A percentile compares a stretch with the other conserved stretches of the same genome.
These are phyloP conservation scores for Fusarium irregulare DNA, from an alignment of 2,329 filamentous ascomycete genomes.

Conservation along the genomic window DNA sequence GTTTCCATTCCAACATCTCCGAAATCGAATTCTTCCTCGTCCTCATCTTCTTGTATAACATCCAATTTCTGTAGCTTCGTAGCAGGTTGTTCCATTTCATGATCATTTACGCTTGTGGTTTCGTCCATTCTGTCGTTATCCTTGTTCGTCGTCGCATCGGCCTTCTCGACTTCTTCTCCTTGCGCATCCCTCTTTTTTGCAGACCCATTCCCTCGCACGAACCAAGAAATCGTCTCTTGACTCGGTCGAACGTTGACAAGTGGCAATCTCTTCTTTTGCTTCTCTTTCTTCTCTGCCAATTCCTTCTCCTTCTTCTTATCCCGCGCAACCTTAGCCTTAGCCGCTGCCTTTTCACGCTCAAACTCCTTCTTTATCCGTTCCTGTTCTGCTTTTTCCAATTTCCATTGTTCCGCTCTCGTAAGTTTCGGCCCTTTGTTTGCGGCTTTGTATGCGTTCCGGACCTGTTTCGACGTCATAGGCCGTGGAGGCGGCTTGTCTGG, in stretches of 20 bases:
- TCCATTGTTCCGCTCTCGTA: conserved; percentile 54
- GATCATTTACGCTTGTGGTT: background rate
- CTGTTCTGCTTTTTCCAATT: conserved; percentile 61
- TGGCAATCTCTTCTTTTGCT: conserved; percentile 64
- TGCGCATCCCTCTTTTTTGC: conserved; percentile 47
- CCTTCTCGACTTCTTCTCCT: conserved; percentile 32
- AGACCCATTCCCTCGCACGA: conserved; percentile 56
- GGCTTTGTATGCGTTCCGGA: conserved; percentile 53
- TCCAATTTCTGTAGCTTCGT: conserved; percentile 21
- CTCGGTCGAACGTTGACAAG: conserved; percentile 66
- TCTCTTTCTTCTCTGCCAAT: conserved; percentile 60
- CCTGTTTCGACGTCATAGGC: conserved; percentile 58
- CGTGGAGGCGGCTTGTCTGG: conserved; percentile 37
- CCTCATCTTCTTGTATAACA: conserved; percentile 28
- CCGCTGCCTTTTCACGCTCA: conserved; percentile 61
- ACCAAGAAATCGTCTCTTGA: conserved; percentile 67
- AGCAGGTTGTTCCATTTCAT: background rate
- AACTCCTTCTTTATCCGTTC: conserved; percentile 65
- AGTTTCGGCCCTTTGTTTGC: conserved; percentile 52
- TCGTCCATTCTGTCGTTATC: background rate
- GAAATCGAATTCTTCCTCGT: conserved; percentile 16
- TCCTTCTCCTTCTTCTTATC: conserved; percentile 69
- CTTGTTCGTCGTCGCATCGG: conserved; percentile 3
- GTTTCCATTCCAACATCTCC: background rate
- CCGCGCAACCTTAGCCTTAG: conserved; percentile 61